Base-by-base conservation (phyloP, 2,329 filamentous ascomycete genomes). In the Claviceps fusiformis region DNA sequence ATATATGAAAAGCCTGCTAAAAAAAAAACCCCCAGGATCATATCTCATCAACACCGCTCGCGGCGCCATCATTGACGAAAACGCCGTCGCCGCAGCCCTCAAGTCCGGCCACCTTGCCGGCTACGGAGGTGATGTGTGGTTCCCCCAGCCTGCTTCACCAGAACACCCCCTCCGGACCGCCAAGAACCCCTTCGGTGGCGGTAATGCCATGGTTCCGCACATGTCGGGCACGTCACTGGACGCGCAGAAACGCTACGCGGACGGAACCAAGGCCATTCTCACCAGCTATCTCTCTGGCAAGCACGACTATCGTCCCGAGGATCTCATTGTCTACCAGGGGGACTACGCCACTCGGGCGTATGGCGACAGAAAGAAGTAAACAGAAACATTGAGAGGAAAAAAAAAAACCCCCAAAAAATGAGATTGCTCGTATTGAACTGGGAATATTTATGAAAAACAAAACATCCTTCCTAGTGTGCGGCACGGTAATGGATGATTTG, bases 221-320 rank as follows among this genome's bases (percentile, higher is more conserved):
- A 95, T 97, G 89, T 95, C 90, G 13, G 93, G 93, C 69, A 97
- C 92, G 57, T 95, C 91, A n/a, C 86, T 98, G 68, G 93, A 98
- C 70, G 93, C 93, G 57, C 93, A 98, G 80, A 85, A 89, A 75
- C 83, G 90, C 62, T 95, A 95, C 70, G 89, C 90, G 65, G 78
- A 85, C 61, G 90, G 90, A 65, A 87, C 83, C 72, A 95, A 96
- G 86, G 73, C 78, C 62, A 97, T 98, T 68, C 79, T 98, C 58
- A 79, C 92, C 62, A 90, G 85, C 73, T 98, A 97, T 81, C 88
- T 95, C 70, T 82, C 78, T 62, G 91, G 91, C 64, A 85, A 83
- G 69, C 75, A 88, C 68, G 91, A 97, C 77, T 98, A 98, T 80
- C 79, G 80, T 61, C 82, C 85, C 55, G 77, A 96, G 77, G 93